Evolutionary conservation across 306 rosid species (phyloP), one percentile per base, ranked within the genome.

Genomic region (Castanospermum australe): DNA sequence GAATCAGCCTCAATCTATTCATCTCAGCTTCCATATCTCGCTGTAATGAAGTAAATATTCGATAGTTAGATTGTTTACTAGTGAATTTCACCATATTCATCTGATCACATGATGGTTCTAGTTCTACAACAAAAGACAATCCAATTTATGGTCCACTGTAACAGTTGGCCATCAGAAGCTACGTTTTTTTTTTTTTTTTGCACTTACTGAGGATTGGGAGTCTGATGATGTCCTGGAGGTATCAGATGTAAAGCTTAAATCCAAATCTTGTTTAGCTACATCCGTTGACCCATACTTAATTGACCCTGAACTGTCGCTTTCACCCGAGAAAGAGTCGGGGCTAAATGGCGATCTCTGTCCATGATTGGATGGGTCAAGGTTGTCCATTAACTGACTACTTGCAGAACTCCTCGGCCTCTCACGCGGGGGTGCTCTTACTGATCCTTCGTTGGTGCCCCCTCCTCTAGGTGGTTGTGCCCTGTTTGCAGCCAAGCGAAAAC

Each of bases 1-100:
- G 71, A 81, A 90, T 90, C 24, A 86, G 83, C 89, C 85, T 93
- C 86, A 95, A 77, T 74, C 73, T 89, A 77, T 73, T 89, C 98
- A 95, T 93, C 87, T 93, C 96, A 54, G 87, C 93, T 83, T 83
- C 98, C 18, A 90, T 36, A 0, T 89, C 94, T 66, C 65, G 82
- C 99, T 95, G 80, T 24, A 67, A 56, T 55, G 39, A 80, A 84
- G 73, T 48, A 67, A 71, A 36, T 20, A 15, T 24, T 60, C 30
- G 6, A 36, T 28, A 55, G 10, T 79, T 59, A 72, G 69, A 64
- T 35, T 71, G 64, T 42, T 62, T 63, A 33, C 55, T 11, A 20
- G 14, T 55, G 61, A 22, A 24, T 67, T 33, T 51, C 2, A 76
- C 35, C 12, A 38, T 48, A 38, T 25, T 36, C 41, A 36, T 75